Evolutionary conservation across 768 basidiomycete species (phyloP).

Genomic region (Russula emetica): DNA sequence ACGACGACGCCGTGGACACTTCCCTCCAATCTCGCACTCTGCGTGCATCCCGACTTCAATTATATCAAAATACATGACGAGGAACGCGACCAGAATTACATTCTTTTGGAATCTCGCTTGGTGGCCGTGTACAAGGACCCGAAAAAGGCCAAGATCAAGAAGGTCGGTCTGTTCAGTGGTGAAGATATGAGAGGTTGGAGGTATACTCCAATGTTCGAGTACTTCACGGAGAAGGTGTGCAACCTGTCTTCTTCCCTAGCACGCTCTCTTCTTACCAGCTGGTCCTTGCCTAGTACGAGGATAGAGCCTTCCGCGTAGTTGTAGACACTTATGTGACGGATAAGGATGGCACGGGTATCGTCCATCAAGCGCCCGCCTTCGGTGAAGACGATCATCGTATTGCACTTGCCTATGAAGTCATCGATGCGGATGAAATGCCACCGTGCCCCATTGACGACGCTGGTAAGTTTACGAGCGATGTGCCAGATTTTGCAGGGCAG

Average conservation of each 20-base stretch:
- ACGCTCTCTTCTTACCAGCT: background rate
- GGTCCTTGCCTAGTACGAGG: constrained; percentile 61
- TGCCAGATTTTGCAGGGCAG: constrained; percentile 82
- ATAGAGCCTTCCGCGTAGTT: constrained; percentile 85
- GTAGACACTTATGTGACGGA: constrained; percentile 92
- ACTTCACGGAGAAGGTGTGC: constrained; percentile 87
- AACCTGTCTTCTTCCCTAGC: background rate
- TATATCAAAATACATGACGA: constrained; percentile 97
- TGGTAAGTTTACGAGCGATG: constrained; percentile 83
- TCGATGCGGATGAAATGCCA: constrained; percentile 87
- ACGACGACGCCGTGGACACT: constrained; percentile 99
- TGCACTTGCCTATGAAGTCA: constrained; percentile 74
- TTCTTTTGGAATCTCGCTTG: constrained; percentile 84
- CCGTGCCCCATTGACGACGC: constrained; percentile 93
- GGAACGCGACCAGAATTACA: constrained; percentile 81
- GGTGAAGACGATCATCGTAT: constrained; percentile 99
- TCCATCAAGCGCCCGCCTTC: constrained; percentile 97
- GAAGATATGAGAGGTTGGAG: constrained; percentile 94
- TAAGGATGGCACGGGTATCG: constrained; percentile 93
- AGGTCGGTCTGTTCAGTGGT: constrained; percentile 82
- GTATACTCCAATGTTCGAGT: constrained; percentile 92
- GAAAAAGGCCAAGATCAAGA: constrained; percentile 95
- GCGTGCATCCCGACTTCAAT: constrained; percentile 92
- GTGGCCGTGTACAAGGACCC: constrained; percentile 91
- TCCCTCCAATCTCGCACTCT: constrained; percentile 91